Evolutionary conservation across 2,329 filamentous ascomycete species (phyloP).

Genomic region (Alternaria infectoria): DNA sequence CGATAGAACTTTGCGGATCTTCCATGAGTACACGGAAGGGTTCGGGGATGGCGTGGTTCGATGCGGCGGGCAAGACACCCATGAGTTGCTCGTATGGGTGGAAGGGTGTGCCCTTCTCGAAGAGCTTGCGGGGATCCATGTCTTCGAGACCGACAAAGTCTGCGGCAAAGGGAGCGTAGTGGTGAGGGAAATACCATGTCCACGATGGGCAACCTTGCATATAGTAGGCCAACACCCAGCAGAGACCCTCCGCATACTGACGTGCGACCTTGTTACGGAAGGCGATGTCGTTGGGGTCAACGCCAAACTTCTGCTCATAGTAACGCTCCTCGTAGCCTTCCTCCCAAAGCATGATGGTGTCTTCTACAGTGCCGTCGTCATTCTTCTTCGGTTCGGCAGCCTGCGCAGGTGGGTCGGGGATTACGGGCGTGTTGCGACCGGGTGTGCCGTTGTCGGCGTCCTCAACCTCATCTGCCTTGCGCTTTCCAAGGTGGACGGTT

Average conservation of each 20-base stretch:
- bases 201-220: slow-evolving; percentile 98
- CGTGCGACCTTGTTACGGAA: slow-evolving; percentile 89
- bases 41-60: slow-evolving; percentile 86
- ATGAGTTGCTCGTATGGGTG: slow-evolving; percentile 96
- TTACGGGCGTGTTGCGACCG: slow-evolving; percentile 63
- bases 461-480: slow-evolving; percentile 76
- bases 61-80: slow-evolving; percentile 94
- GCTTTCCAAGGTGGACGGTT: slow-evolving; percentile 68
- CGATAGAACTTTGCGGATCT: slow-evolving; percentile 84
- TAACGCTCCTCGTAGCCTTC: slow-evolving; percentile 94
- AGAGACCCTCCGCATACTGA: slow-evolving; percentile 92
- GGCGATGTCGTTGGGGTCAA: slow-evolving; percentile 77
- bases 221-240: slow-evolving; percentile 96
- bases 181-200: slow-evolving; percentile 99
- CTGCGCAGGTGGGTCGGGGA: slow-evolving; percentile 53
- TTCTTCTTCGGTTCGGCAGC: slow-evolving; percentile 46
- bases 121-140: slow-evolving; percentile 71
- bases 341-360: slow-evolving; percentile 92
- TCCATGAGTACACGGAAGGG: slow-evolving; percentile 93
- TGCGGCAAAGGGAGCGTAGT: slow-evolving; percentile 96
- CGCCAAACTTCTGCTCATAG: slow-evolving; percentile 95
- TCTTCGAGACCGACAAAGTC: slow-evolving; percentile 87
- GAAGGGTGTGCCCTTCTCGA: slow-evolving; percentile 84
- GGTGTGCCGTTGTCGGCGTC: slow-evolving; percentile 66
- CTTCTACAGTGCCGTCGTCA: slow-evolving; percentile 69